Percentiles rank a stretch among this genome's conserved stretches.
phyloP scores from a whole-genome alignment of 2,329 filamentous ascomycete species.

The Phyllosticta citriasiana region DNA sequence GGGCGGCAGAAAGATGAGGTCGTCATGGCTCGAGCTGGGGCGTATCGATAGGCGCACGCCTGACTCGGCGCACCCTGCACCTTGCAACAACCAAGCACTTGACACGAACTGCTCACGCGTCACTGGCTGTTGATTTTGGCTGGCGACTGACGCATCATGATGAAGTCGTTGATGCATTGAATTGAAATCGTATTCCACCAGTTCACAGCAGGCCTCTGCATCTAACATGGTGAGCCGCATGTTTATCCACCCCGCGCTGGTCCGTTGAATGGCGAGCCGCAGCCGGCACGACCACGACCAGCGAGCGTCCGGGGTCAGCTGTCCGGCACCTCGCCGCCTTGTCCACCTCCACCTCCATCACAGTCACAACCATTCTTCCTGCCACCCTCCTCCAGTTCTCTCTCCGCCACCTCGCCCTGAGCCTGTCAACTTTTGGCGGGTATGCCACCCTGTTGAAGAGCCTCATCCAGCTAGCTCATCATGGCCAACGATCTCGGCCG shows the following conservation, averaged over 20 bases:
- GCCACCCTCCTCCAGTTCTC: background rate
- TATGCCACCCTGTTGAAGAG: background rate
- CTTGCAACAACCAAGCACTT: background rate
- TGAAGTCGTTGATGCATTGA: background rate
- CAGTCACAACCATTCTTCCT: slow-evolving; percentile 2
- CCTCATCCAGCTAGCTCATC: slow-evolving; percentile 11
- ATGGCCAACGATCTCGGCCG: slow-evolving; percentile 67
- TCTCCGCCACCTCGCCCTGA: background rate
- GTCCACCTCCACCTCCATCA: slow-evolving; percentile 3
- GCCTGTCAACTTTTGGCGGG: background rate
- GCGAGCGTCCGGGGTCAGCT: slow-evolving; percentile 7
- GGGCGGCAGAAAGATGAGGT: background rate
- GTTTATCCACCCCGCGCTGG: background rate
- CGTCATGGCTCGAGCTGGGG: background rate
- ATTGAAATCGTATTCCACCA: background rate
- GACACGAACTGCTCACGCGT: background rate
- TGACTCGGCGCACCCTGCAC: background rate
- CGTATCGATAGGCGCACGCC: background rate
- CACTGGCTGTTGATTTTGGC: background rate
- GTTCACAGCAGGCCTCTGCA: background rate
- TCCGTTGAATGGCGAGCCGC: background rate
- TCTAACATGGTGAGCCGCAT: background rate
- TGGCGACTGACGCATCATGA: background rate
- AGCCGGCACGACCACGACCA: background rate
- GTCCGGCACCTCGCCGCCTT: slow-evolving; percentile 4